These are phyloP conservation scores for Wickerhamiella azyma DNA, from an alignment of 805 yeast genomes.

Conservation along the genomic window DNA sequence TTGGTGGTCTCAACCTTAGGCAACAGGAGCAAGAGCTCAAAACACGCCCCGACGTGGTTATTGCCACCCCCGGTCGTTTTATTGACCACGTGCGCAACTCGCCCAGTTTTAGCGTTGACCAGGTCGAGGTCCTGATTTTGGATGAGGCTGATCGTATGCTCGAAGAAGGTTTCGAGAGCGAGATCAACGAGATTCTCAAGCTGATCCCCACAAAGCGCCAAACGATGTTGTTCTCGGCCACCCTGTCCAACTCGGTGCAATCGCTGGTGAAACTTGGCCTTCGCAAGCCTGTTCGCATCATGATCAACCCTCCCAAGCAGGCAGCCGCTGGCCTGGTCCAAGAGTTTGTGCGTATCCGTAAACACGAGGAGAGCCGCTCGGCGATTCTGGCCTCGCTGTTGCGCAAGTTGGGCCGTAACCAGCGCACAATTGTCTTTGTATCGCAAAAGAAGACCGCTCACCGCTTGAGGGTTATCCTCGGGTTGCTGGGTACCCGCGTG, in stretches of 20 bases:
- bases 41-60: constrained; percentile 85
- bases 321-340: constrained; percentile 84
- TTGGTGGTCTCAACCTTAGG: constrained; percentile 91
- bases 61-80: constrained; percentile 98
- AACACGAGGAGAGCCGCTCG: constrained; percentile 62
- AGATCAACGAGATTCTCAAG: constrained; percentile 76
- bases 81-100: constrained; percentile 95
- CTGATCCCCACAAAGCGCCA: constrained; percentile 85
- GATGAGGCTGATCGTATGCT: constrained; percentile 99
- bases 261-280: constrained; percentile 77
- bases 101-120: constrained; percentile 78
- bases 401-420: constrained; percentile 51
- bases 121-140: constrained; percentile 80
- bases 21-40: constrained; percentile 92
- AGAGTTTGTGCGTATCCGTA: constrained; percentile 89
- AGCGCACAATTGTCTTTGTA: constrained; percentile 78
- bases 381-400: constrained; percentile 65
- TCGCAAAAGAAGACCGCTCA: constrained; percentile 88
- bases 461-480: constrained; percentile 67
- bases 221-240: constrained; percentile 88
- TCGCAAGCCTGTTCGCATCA: constrained; percentile 80
- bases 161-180: constrained; percentile 97
- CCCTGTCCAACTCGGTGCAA: constrained; percentile 90
- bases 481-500: constrained; percentile 63
- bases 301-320: constrained; percentile 94